phyloP scores from a whole-genome alignment of 129 eudicot species.

The Centrapalus pauciflorus region DNA sequence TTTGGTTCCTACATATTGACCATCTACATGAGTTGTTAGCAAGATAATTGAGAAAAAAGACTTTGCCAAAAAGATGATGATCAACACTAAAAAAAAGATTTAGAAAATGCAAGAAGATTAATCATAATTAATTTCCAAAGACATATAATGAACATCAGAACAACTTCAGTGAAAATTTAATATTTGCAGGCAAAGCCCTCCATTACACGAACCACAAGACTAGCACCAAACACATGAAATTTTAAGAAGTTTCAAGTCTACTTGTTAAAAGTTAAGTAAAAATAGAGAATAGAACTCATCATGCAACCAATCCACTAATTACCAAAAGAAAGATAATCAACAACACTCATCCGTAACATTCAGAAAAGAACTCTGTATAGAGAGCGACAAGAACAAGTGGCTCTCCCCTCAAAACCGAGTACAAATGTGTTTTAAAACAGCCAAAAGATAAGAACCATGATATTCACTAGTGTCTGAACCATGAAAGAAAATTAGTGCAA shows the following conservation, averaged over 20 bases:
- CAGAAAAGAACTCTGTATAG: background rate
- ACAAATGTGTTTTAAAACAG: background rate
- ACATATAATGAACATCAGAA: background rate
- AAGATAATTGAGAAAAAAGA: background rate
- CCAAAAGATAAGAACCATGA: background rate
- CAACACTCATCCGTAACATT: background rate
- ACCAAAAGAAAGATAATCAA: background rate
- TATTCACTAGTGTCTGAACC: background rate
- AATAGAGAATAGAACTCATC: background rate
- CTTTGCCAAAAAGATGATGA: too few relatives aligned
- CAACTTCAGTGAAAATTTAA: background rate
- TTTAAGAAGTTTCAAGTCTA: background rate
- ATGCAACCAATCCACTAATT: background rate
- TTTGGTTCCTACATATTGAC: too few relatives aligned
- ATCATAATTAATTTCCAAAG: background rate
- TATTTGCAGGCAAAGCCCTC: background rate
- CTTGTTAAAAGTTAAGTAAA: background rate
- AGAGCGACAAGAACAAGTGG: background rate
- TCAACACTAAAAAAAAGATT: background rate
- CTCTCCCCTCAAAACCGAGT: background rate
- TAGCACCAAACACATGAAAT: background rate
- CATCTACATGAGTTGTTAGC: background rate
- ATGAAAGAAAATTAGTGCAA: background rate
- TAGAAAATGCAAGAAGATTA: background rate
- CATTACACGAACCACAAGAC: background rate